Base-by-base conservation (phyloP, 768 basidiomycete species). In the Dioszegia aurantiaca region DNA sequence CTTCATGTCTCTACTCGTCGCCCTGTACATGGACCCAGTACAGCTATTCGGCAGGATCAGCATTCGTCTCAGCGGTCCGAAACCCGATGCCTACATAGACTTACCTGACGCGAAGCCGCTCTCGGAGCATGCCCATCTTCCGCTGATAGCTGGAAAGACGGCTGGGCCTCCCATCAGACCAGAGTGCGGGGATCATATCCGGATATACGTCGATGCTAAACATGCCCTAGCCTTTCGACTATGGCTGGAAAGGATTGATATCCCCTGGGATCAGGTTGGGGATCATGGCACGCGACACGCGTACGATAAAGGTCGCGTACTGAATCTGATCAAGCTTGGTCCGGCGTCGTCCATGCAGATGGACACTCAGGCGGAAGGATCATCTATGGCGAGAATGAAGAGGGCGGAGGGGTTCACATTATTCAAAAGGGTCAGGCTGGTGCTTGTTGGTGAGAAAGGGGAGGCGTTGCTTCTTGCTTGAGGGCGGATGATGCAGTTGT, bases 41-140 rank as follows among this genome's bases (percentile, higher is more conserved):
- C 42, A 41, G n/a, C 52, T 57, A 1, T 62, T 68, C 31, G 64
- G 67, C 14, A 14, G 23, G 6, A 21, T 72, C 3, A 48, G 51
- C 4, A 58, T 68, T 14, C 55, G 58, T 2, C 56, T 72, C 10
- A 61, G 65, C 4, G 68, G 68, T 12, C 61, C 72, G 0, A 69
- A 74, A 55, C 72, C 72, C 10, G 72, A 74, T 55, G 69, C 72
- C 23, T 74, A 60, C 56, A 8, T 72, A 30, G 62, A 57, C 31
- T 41, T 69, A 6, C 58, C 30, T 17, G 17, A 47, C 19, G 53
- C 60, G 4, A 23, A 31, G n/a, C 42, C 47, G 2, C 54, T 60
- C 9, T 53, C 42, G 3, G 10, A 12, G 17, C 62, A 63, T 55
- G 33, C n/a, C 10, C 31, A 54, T 28, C 6, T n/a, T 14, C 31